Conservation (phyloP, 116 monocot genomes). For the Phalaenopsis hybrid region DNA sequence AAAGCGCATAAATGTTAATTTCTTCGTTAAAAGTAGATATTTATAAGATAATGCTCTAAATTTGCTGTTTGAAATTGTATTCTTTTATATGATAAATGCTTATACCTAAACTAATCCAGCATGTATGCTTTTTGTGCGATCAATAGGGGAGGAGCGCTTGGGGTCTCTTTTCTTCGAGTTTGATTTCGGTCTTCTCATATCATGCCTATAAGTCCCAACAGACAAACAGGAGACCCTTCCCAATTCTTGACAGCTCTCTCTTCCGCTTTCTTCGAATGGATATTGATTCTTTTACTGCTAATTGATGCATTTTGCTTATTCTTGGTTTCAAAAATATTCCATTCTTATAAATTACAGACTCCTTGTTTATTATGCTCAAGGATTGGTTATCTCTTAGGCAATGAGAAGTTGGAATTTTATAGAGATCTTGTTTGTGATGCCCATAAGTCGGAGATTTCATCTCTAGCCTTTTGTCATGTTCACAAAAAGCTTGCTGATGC, state of each 20-base stretch:
- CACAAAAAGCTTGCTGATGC: slow-evolving; percentile 48
- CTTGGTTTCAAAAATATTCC: slow-evolving; percentile 58
- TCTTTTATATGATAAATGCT: not conserved
- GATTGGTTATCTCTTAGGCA: slow-evolving; percentile 59
- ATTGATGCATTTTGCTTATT: slow-evolving; percentile 55
- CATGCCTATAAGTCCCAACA: slow-evolving; percentile 7
- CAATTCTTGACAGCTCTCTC: slow-evolving; percentile 38
- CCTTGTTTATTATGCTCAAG: slow-evolving; percentile 95
- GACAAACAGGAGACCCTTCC: slow-evolving; percentile 5
- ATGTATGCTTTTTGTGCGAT: not conserved
- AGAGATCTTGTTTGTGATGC: slow-evolving; percentile 52
- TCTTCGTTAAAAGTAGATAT: not conserved
- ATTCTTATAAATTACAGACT: slow-evolving; percentile 49
- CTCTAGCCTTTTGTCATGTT: slow-evolving; percentile 41
- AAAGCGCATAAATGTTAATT: not conserved
- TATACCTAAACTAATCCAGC: not conserved
- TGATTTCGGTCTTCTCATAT: not conserved
- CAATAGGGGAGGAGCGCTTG: not conserved
- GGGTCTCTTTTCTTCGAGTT: not conserved
- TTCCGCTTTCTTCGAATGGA: slow-evolving; percentile 74
- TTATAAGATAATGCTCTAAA: not conserved
- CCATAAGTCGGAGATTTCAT: slow-evolving; percentile 76
- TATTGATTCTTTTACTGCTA: slow-evolving; percentile 66
- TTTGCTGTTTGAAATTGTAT: not conserved
- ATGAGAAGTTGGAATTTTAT: slow-evolving; percentile 48